Percentiles rank a stretch among this genome's conserved stretches.
These are phyloP conservation scores for Fusarium succisae DNA, from an alignment of 2,329 filamentous ascomycete species.

Conservation along the genomic window DNA sequence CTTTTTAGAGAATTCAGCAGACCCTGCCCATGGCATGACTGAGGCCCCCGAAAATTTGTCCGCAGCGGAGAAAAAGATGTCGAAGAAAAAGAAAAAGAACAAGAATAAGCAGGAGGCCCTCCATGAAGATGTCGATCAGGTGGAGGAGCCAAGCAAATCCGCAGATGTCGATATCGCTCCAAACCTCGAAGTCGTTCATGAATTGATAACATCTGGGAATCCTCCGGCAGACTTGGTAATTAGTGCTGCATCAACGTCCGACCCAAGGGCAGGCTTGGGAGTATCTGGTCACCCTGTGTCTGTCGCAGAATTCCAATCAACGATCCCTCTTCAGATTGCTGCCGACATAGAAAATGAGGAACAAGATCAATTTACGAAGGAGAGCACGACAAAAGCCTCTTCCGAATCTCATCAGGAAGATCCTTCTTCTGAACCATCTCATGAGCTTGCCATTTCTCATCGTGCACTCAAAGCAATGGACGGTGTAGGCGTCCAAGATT, in stretches of 20 bases:
- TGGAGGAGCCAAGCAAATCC: neutral
- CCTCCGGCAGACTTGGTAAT: neutral
- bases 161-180: neutral
- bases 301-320: neutral
- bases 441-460: neutral
- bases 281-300: neutral
- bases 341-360: neutral
- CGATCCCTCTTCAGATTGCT: neutral
- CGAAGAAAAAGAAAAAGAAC: neutral
- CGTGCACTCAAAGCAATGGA: constrained; percentile 6
- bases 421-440: neutral
- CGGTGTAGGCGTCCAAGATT: constrained; percentile 5
- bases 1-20: neutral
- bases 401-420: neutral
- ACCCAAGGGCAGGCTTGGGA: neutral
- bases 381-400: neutral
- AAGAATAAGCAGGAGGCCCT: neutral
- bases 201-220: neutral
- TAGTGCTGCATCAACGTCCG: neutral
- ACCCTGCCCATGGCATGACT: neutral
- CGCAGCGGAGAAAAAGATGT: constrained; percentile 15
- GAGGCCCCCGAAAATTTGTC: neutral
- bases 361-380: neutral
- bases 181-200: neutral
- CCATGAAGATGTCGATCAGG: neutral